These are phyloP conservation scores for Rhodotorula sp. DNA, from an alignment of 1,284 basidiomycete genomes.

Conservation along the genomic window DNA sequence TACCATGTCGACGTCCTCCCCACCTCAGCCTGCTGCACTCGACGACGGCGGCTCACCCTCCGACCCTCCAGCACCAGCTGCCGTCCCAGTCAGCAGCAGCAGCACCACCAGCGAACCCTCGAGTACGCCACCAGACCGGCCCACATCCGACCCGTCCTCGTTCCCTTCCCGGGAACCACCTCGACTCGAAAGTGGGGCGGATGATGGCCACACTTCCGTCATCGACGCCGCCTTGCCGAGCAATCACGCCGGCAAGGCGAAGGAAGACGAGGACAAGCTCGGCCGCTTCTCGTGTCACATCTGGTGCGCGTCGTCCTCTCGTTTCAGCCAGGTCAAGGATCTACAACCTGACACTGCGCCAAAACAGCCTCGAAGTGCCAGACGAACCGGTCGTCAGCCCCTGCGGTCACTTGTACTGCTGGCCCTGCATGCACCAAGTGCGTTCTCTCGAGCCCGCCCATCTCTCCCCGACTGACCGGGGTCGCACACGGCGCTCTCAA, in stretches of 20 bases:
- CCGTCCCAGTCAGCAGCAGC: too few relatives aligned
- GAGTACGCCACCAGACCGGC: too few relatives aligned
- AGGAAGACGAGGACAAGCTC: neutral
- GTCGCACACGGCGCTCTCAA: too few relatives aligned
- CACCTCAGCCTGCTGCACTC: too few relatives aligned
- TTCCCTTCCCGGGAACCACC: too few relatives aligned
- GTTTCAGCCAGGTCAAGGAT: too few relatives aligned
- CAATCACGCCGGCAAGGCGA: neutral
- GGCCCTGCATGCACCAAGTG: constrained; percentile 26
- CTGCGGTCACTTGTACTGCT: constrained; percentile 23
- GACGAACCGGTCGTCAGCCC: constrained; percentile 21
- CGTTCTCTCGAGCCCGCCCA: neutral
- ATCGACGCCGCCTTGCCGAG: too few relatives aligned
- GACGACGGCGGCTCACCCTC: neutral
- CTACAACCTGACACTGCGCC: too few relatives aligned
- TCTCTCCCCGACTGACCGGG: neutral
- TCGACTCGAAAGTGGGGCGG: too few relatives aligned
- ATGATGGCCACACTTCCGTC: too few relatives aligned
- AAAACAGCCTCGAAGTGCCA: constrained; percentile 13
- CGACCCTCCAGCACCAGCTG: neutral
- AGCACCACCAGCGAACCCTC: neutral
- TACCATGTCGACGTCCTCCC: too few relatives aligned
- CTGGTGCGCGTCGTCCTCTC: neutral
- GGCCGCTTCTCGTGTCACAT: constrained; percentile 14
- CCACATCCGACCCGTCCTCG: too few relatives aligned